Conservation (phyloP, 768 basidiomycete species). For the Cyathus striatus region DNA sequence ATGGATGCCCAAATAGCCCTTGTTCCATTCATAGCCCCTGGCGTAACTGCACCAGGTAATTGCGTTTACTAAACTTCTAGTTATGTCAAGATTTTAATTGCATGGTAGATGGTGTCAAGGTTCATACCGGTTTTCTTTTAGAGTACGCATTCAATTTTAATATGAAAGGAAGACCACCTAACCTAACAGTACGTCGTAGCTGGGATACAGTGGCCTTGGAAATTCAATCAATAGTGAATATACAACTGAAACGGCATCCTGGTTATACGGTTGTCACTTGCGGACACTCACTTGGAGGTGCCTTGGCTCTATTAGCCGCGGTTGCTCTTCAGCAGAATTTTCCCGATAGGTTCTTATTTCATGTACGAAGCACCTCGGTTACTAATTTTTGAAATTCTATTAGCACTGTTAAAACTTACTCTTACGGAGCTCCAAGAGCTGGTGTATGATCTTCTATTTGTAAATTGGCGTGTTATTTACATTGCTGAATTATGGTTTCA, state of each 20-base stretch:
- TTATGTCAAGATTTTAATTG: not conserved
- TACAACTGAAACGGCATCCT: slow-evolving; percentile 28
- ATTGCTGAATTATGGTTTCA: slow-evolving; percentile 11
- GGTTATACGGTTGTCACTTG: slow-evolving; percentile 36
- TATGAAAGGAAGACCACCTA: not conserved
- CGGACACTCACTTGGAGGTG: slow-evolving; percentile 54
- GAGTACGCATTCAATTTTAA: slow-evolving; percentile 33
- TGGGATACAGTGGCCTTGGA: slow-evolving; percentile 44
- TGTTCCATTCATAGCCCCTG: slow-evolving; percentile 38
- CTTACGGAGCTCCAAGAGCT: slow-evolving; percentile 45
- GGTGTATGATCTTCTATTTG: slow-evolving; percentile 27
- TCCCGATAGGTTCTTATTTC: slow-evolving; percentile 19
- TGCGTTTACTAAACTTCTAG: not conserved
- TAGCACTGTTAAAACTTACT: slow-evolving; percentile 37
- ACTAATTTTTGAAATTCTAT: not conserved
- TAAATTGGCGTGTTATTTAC: not conserved
- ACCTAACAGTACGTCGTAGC: slow-evolving; percentile 19
- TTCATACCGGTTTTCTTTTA: slow-evolving; percentile 47
- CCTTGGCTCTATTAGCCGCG: slow-evolving; percentile 43
- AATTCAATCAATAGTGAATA: slow-evolving; percentile 28
- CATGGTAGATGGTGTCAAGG: slow-evolving; percentile 28
- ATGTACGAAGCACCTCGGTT: no score
- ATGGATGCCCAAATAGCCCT: slow-evolving; percentile 36
- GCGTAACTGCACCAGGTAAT: slow-evolving; percentile 36
- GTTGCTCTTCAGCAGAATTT: slow-evolving; percentile 39